Percentiles rank a stretch among this genome's conserved stretches.
Evolutionary conservation across 2,329 filamentous ascomycete species (phyloP).

Genomic region (Macroventuria anomochaeta): DNA sequence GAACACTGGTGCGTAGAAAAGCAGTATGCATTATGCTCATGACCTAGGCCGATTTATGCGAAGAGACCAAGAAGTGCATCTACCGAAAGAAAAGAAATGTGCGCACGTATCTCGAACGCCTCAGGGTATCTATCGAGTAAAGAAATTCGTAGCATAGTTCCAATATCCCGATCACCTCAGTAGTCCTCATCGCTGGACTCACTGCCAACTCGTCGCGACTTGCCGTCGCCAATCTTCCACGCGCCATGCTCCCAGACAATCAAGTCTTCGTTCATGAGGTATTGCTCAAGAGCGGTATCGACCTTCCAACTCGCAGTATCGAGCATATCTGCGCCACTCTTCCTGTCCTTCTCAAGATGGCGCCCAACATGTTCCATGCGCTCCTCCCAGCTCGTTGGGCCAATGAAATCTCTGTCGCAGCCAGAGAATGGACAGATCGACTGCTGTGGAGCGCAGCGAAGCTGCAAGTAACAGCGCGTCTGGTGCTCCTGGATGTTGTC

Average conservation of each 20-base stretch:
- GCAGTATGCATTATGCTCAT: not conserved
- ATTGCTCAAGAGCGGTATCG: slow-evolving; percentile 45
- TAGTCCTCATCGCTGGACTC: slow-evolving; percentile 9
- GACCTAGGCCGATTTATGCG: not conserved
- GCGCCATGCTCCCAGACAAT: slow-evolving; percentile 36
- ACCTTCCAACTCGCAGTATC: slow-evolving; percentile 35
- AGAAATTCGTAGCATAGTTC: not conserved
- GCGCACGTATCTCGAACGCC: not conserved
- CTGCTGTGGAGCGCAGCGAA: slow-evolving; percentile 66
- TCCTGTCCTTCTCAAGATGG: slow-evolving; percentile 71
- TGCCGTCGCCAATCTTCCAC: slow-evolving; percentile 47
- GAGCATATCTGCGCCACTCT: slow-evolving; percentile 19
- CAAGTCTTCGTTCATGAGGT: slow-evolving; percentile 50
- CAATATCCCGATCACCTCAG: not conserved
- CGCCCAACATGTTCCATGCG: slow-evolving; percentile 87
- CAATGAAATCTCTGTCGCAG: slow-evolving; percentile 71
- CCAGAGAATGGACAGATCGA: slow-evolving; percentile 65
- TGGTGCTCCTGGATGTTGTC: slow-evolving; percentile 64
- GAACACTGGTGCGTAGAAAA: not conserved
- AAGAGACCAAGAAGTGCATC: not conserved
- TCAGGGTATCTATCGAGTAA: slow-evolving; percentile 8
- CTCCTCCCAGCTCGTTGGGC: slow-evolving; percentile 73
- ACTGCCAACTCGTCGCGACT: slow-evolving; percentile 10
- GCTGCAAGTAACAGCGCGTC: slow-evolving; percentile 63
- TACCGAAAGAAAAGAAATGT: not conserved